Percentiles rank a stretch among this genome's conserved stretches.
phyloP scores from a whole-genome alignment of 192 early-diverging fungal species.

The Spizellomyces punctatus region DNA sequence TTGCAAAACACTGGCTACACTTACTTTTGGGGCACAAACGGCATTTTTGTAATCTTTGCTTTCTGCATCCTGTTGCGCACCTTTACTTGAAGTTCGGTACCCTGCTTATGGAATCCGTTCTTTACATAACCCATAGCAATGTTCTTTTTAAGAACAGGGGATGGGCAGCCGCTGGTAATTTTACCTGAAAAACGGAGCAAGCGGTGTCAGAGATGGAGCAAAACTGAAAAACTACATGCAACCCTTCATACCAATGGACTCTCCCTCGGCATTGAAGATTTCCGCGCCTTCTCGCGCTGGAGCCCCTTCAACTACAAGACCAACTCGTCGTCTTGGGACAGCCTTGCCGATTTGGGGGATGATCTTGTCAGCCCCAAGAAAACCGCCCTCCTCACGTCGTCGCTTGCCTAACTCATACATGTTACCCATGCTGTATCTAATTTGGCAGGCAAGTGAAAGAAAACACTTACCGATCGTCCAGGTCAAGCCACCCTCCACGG shows the following conservation, averaged over 20 bases:
- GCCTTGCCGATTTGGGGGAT: slow-evolving; percentile 81
- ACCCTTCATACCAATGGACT: slow-evolving; percentile 32
- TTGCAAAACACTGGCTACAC: background rate
- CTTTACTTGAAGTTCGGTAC: slow-evolving; percentile 89
- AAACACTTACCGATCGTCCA: slow-evolving; percentile 84
- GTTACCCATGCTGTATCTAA: slow-evolving; percentile 5
- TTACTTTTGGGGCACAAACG: slow-evolving; percentile 72
- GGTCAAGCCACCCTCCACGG: slow-evolving; percentile 88
- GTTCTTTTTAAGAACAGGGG: slow-evolving; percentile 91
- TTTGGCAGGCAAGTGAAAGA: background rate
- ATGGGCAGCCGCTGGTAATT: slow-evolving; percentile 91
- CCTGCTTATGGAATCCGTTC: slow-evolving; percentile 85
- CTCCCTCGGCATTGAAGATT: slow-evolving; percentile 24
- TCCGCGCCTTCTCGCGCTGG: slow-evolving; percentile 75
- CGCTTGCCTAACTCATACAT: slow-evolving; percentile 61
- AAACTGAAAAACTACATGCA: slow-evolving; percentile 4
- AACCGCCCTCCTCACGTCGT: slow-evolving; percentile 85
- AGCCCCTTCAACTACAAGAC: slow-evolving; percentile 88
- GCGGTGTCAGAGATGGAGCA: slow-evolving; percentile 52
- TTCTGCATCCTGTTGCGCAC: slow-evolving; percentile 86
- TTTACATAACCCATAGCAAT: slow-evolving; percentile 97
- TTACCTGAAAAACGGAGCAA: slow-evolving; percentile 59
- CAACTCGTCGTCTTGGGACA: slow-evolving; percentile 76
- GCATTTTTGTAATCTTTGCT: slow-evolving; percentile 89
- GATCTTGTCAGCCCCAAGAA: slow-evolving; percentile 86